phyloP scores from a whole-genome alignment of 2,329 filamentous ascomycete species.

The Fusarium sulawesiense region DNA sequence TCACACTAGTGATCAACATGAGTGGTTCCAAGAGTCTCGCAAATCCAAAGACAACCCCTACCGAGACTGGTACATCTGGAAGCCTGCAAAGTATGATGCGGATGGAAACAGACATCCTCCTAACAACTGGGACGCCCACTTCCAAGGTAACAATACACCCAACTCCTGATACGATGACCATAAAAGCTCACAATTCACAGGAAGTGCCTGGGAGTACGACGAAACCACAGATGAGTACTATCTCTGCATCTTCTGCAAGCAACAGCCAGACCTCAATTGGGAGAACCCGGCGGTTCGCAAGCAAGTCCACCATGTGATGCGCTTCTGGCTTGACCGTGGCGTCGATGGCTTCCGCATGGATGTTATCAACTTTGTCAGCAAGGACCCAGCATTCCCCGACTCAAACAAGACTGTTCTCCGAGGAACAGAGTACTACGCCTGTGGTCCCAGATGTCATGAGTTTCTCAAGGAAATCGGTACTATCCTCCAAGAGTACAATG shows the following conservation, averaged over 20 bases:
- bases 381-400: slow-evolving; percentile 67
- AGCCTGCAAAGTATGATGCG: slow-evolving; percentile 65
- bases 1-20: slow-evolving; percentile 70
- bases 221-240: slow-evolving; percentile 65
- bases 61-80: slow-evolving; percentile 75
- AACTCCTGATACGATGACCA: neutral
- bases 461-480: slow-evolving; percentile 59
- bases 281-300: slow-evolving; percentile 73
- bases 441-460: slow-evolving; percentile 62
- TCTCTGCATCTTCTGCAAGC: slow-evolving; percentile 74
- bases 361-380: slow-evolving; percentile 75
- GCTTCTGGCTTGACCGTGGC: slow-evolving; percentile 79
- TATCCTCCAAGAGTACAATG: slow-evolving; percentile 59
- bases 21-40: slow-evolving; percentile 68
- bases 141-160: slow-evolving; percentile 47
- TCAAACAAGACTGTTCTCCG: slow-evolving; percentile 50
- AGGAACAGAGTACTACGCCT: slow-evolving; percentile 62
- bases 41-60: slow-evolving; percentile 65
- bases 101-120: slow-evolving; percentile 70
- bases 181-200: slow-evolving; percentile 38
- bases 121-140: slow-evolving; percentile 65
- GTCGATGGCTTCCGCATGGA: slow-evolving; percentile 75
- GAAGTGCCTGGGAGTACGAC: slow-evolving; percentile 62
- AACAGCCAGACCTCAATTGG: slow-evolving; percentile 85
- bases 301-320: slow-evolving; percentile 75